A percentile compares a stretch with the other conserved stretches of the same genome.
These are phyloP conservation scores for Eimeria necatrix DNA, from an alignment of 169 alveolate genomes.

Conservation along the genomic window DNA sequence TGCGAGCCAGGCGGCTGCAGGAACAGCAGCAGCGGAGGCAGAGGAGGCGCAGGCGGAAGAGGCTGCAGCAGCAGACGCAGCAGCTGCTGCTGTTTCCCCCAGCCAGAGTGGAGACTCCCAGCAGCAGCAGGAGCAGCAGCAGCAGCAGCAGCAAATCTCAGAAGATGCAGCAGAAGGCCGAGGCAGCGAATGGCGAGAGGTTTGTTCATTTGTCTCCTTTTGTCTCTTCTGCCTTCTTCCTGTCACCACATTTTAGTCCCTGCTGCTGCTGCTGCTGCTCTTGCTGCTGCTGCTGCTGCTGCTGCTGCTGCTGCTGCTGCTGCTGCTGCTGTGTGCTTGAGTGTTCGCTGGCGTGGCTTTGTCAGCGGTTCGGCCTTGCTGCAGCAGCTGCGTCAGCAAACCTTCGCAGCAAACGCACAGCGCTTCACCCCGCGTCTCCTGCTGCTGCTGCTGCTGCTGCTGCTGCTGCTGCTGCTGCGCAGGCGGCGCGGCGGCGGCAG, in stretches of 20 bases:
- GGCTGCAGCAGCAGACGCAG: background rate
- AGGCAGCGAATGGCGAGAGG: conserved; percentile 42
- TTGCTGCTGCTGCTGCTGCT: background rate
- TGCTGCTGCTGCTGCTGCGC: too few relatives aligned
- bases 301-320: too few relatives aligned
- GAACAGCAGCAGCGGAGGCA: conserved; percentile 1
- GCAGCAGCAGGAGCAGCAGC: conserved; percentile 47
- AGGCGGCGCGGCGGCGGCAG: conserved; percentile 73
- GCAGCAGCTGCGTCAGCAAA: too few relatives aligned
- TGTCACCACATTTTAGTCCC: background rate
- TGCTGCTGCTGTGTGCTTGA: too few relatives aligned
- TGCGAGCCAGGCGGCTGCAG: too few relatives aligned
- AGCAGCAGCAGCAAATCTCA: conserved; percentile 35
- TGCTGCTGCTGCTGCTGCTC: background rate
- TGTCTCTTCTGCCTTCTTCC: background rate
- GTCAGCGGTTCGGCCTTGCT: too few relatives aligned
- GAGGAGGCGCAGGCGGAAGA: background rate
- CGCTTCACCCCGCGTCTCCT: background rate
- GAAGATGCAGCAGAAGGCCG: background rate
- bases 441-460: too few relatives aligned
- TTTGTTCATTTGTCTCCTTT: background rate
- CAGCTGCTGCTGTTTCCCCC: conserved; percentile 17
- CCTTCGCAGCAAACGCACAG: too few relatives aligned
- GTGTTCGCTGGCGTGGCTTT: too few relatives aligned
- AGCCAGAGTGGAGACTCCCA: background rate